Evolutionary conservation across 129 eudicot species (phyloP).

Genomic region (Glebionis coronaria): DNA sequence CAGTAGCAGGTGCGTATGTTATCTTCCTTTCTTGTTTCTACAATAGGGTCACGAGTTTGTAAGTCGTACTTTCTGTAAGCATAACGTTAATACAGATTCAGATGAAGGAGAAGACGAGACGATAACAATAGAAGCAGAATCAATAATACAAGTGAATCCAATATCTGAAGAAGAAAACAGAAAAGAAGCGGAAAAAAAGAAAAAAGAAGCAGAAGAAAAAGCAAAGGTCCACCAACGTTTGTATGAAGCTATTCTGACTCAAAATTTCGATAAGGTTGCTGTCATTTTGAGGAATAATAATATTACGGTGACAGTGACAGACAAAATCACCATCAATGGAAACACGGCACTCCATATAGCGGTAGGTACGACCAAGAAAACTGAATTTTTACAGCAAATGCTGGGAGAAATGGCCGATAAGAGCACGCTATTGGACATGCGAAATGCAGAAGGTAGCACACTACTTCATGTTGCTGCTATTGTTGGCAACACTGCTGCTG

Average conservation of each 20-base stretch:
- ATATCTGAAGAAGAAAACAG: neutral
- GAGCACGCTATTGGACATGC: neutral
- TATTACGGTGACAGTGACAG: neutral
- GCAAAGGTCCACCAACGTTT: neutral
- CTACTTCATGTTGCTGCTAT: slow-evolving; percentile 14
- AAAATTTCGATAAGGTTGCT: neutral
- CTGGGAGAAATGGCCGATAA: neutral
- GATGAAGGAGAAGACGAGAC: neutral
- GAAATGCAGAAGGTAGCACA: slow-evolving; percentile 10
- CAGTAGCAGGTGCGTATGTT: neutral
- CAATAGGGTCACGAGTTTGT: neutral
- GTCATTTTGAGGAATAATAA: neutral
- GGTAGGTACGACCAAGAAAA: neutral
- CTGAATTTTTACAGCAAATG: neutral
- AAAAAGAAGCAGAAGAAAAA: neutral
- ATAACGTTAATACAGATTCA: neutral
- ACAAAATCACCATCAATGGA: neutral
- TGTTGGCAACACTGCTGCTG: neutral
- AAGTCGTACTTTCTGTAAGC: no score
- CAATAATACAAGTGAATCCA: neutral
- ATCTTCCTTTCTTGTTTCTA: neutral
- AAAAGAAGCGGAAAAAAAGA: neutral
- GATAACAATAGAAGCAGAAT: neutral
- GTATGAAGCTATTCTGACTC: slow-evolving; percentile 10
- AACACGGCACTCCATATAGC: slow-evolving; percentile 12